Evolutionary conservation across 768 basidiomycete genomes (phyloP), one percentile per base, ranked within the genome.

Genomic region (Paxillus involutus): DNA sequence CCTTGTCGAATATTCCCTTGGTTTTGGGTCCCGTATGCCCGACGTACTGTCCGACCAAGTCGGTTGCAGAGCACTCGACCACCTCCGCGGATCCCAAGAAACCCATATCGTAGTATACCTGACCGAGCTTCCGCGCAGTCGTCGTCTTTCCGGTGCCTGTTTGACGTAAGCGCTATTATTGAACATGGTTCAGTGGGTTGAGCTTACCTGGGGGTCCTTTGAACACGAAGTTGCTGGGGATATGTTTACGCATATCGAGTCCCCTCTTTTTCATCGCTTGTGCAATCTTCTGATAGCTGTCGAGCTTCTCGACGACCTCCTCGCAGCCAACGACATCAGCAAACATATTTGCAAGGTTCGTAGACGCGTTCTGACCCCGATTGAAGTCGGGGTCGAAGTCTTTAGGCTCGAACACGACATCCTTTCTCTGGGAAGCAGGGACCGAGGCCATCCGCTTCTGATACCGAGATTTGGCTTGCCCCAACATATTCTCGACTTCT

Each of bases 11-110:
- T 1, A 82, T 63, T 40, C 78, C 74, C 56, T 71, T 75, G 1
- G 83, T 84, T 66, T 88, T 87, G 0, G 85, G 86, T 1, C 86
- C 88, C 1, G 87, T 89, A 0, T 89, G 85, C 4, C 87, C 88
- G 7, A 88, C 80, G 51, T 82, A 89, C 63, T 87, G 76, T 1
- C 82, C 88, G 0, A 89, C 82, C 30, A 89, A 73, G 57, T 89
- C 88, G 5, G 85, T 79, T 0, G 84, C 86, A 0, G 87, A 88
- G 62, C 85, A 85, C 62, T 88, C 87, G 6, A 80, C 60, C 30
- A 89, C 85, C 6, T 85, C 78, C 11, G 59, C 54, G 2, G 75
- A 75, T 13, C 73, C 65, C 17, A 85, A 64, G 53, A 85, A 75
- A 1, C 84, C 84, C 83, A 86, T 85, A 60, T 86, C 82, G 49